Conservation (phyloP, 2,329 filamentous ascomycete species). For the Aspergillus intermedius region DNA sequence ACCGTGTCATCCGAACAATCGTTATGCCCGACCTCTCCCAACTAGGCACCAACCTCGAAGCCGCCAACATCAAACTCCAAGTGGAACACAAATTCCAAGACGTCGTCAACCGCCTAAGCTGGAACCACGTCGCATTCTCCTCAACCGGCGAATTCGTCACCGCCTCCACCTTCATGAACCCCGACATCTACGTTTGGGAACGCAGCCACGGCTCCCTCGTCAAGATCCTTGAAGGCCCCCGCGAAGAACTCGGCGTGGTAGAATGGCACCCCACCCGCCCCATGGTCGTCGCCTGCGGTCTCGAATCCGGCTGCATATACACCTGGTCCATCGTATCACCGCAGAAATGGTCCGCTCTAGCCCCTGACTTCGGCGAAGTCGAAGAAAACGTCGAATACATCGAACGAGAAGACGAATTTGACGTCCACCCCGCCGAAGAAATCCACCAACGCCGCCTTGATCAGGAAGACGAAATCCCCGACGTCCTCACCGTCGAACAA, state of each 20-base stretch:
- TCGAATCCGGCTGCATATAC: conserved; percentile 89
- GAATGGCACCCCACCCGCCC: conserved; percentile 93
- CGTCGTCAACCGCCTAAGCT: conserved; percentile 86
- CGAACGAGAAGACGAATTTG: conserved; percentile 94
- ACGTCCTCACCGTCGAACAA: conserved; percentile 73
- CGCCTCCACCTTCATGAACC: conserved; percentile 95
- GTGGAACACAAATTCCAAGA: conserved; percentile 98
- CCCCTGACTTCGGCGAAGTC: conserved; percentile 93
- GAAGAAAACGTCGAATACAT: conserved; percentile 98
- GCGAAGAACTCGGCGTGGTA: conserved; percentile 91
- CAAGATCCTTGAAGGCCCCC: conserved; percentile 92
- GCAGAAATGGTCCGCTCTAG: conserved; percentile 93
- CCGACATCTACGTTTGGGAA: conserved; percentile 98
- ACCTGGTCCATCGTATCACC: conserved; percentile 94
- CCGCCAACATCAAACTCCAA: conserved; percentile 79
- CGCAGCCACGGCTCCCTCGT: conserved; percentile 86
- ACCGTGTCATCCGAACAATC: conserved; percentile 90
- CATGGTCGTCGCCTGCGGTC: conserved; percentile 80
- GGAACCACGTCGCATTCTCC: conserved; percentile 96
- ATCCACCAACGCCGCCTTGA: conserved; percentile 86
- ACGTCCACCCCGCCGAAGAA: conserved; percentile 92
- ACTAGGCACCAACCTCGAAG: conserved; percentile 57
- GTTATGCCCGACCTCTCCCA: conserved; percentile 68
- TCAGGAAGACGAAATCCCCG: conserved; percentile 86
- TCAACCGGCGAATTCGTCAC: conserved; percentile 92